Evolutionary conservation across 73 alveolate species (phyloP).

Genomic region (Paraurostyla sp.): DNA sequence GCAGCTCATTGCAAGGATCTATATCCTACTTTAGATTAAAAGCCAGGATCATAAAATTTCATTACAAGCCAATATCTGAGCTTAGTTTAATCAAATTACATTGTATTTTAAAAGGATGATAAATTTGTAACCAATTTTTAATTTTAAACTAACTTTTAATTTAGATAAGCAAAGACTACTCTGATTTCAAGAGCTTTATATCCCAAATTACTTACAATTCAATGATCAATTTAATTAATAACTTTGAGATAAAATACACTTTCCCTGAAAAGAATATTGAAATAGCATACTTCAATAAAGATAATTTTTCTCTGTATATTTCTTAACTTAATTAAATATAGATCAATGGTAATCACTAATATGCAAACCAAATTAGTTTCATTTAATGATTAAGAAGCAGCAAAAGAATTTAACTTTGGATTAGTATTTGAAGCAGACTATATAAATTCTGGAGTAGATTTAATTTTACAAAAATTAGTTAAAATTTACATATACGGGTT

Average conservation of each 20-base stretch:
- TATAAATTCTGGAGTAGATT: background rate
- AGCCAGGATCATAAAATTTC: background rate
- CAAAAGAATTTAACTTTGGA: constrained; percentile 5
- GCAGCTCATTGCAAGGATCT: too few relatives aligned
- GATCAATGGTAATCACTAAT: constrained; percentile 1
- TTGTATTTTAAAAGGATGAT: background rate
- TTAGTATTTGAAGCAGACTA: constrained; percentile 7
- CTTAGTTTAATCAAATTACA: background rate
- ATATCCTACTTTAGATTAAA: background rate
- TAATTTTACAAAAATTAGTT: background rate
- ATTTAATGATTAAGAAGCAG: background rate
- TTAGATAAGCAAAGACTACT: background rate
- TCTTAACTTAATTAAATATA: background rate
- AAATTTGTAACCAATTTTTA: background rate
- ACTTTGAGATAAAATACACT: background rate
- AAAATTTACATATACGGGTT: background rate
- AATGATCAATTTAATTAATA: background rate
- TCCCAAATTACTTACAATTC: background rate
- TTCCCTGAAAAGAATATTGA: background rate
- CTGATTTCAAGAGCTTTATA: background rate
- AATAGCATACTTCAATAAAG: background rate
- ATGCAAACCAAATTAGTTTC: background rate
- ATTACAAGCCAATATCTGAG: background rate
- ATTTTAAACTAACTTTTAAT: background rate
- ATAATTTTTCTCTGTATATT: background rate